Percentiles rank a stretch among this genome's conserved stretches.
phyloP scores from a whole-genome alignment of 306 rosid genomes.

The Lathyrus aphaca region DNA sequence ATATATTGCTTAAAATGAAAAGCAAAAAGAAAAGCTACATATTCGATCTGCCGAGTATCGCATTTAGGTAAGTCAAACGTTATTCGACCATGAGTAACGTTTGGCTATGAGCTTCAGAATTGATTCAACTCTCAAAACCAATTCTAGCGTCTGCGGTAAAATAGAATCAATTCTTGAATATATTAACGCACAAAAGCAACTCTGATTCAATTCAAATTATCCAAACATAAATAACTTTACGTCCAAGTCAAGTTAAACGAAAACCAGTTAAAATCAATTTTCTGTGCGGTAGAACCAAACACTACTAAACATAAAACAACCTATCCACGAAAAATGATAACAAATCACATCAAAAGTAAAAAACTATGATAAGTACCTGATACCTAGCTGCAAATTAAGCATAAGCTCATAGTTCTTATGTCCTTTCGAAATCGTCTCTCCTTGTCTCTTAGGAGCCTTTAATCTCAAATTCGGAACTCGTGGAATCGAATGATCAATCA shows the following conservation, averaged over 20 bases:
- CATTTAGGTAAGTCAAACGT: neutral
- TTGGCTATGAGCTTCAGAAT: no score
- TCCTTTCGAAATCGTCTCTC: conserved; percentile 81
- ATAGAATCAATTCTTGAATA: neutral
- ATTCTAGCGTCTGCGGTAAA: neutral
- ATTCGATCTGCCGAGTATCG: neutral
- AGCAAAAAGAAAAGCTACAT: neutral
- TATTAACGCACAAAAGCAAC: neutral
- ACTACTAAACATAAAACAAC: neutral
- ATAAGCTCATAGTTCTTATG: conserved; percentile 92
- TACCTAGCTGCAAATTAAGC: conserved; percentile 97
- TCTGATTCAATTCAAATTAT: neutral
- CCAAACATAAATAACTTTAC: neutral
- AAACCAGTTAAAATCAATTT: neutral
- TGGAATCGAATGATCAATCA: conserved; percentile 36
- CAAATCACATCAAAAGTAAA: conserved; percentile 9
- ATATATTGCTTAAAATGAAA: neutral
- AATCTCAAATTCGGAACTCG: conserved; percentile 45
- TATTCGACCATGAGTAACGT: neutral
- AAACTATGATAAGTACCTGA: conserved; percentile 71
- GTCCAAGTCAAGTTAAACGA: neutral
- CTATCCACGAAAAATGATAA: conserved; percentile 15
- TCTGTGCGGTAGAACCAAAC: neutral
- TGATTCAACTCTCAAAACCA: no score
- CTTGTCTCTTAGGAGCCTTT: conserved; percentile 67